Percentiles rank a stretch among this genome's conserved stretches.
Conservation (phyloP, 192 early-diverging fungal genomes). For the Backusella australiensis region DNA sequence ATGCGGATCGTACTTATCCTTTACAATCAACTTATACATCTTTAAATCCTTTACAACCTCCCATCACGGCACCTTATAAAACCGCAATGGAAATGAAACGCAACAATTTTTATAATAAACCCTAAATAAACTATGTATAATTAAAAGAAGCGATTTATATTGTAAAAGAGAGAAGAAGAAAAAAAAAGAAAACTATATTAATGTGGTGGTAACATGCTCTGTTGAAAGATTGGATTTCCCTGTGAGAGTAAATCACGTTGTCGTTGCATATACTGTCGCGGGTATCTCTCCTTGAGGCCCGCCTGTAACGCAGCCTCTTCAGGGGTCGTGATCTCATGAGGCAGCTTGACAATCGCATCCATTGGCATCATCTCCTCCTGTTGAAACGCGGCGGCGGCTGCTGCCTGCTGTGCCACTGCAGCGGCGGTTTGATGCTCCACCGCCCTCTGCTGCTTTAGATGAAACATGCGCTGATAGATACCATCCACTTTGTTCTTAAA, state of each 20-base stretch:
- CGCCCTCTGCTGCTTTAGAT: neutral
- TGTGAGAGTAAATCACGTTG: neutral
- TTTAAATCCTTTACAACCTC: slow-evolving; percentile 77
- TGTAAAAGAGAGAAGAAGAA: too few relatives aligned
- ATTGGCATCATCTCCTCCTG: neutral
- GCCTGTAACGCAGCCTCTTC: neutral
- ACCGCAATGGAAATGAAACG: slow-evolving; percentile 73
- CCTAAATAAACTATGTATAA: neutral
- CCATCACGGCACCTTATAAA: slow-evolving; percentile 88
- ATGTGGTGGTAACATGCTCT: neutral
- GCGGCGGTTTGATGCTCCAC: neutral
- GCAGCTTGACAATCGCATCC: neutral
- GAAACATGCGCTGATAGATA: slow-evolving; percentile 12
- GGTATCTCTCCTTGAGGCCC: slow-evolving; percentile 3
- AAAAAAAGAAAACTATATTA: neutral
- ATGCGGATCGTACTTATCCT: slow-evolving; percentile 85
- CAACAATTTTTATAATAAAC: slow-evolving; percentile 69
- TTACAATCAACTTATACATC: slow-evolving; percentile 41
- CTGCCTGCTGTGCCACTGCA: neutral
- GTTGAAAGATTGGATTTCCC: slow-evolving; percentile 7
- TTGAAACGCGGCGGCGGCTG: neutral
- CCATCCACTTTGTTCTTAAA: slow-evolving; percentile 43
- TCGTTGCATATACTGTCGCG: slow-evolving; percentile 7
- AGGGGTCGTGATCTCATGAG: neutral
- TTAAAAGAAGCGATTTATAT: neutral